phyloP scores from a whole-genome alignment of 805 yeast species.

The Starmerella stellata region DNA sequence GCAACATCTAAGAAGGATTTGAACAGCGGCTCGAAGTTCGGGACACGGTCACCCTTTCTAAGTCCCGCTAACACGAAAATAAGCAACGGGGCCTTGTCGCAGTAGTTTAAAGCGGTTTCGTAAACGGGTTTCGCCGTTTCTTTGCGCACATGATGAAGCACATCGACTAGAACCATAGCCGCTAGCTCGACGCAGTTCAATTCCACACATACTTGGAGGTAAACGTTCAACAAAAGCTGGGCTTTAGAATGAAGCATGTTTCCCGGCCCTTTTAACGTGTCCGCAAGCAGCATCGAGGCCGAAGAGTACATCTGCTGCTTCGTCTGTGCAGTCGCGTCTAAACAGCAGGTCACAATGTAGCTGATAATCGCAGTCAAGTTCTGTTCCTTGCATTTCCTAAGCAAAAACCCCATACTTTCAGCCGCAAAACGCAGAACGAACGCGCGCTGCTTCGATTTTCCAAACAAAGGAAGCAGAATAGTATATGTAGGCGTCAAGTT shows the following conservation, averaged over 20 bases:
- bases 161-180: slow-evolving; percentile 15
- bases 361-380: slow-evolving; percentile 32
- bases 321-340: slow-evolving; percentile 20
- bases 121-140: slow-evolving; percentile 20
- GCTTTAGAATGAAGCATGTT: slow-evolving; percentile 63
- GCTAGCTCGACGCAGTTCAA: neutral
- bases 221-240: slow-evolving; percentile 27
- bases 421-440: slow-evolving; percentile 62
- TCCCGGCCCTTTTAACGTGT: slow-evolving; percentile 54
- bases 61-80: slow-evolving; percentile 21
- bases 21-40: slow-evolving; percentile 19
- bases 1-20: neutral
- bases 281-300: slow-evolving; percentile 44
- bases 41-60: slow-evolving; percentile 25
- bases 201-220: slow-evolving; percentile 10
- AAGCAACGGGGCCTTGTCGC: slow-evolving; percentile 6
- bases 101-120: slow-evolving; percentile 6
- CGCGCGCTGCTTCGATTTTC: slow-evolving; percentile 23
- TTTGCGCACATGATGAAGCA: slow-evolving; percentile 21
- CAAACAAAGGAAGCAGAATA: slow-evolving; percentile 44
- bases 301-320: slow-evolving; percentile 38
- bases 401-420: slow-evolving; percentile 70
- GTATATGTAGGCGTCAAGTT: slow-evolving; percentile 56
- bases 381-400: slow-evolving; percentile 44
- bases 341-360: slow-evolving; percentile 24